phyloP scores from a whole-genome alignment of 2,329 filamentous ascomycete species.

The Fusarium stilboides region DNA sequence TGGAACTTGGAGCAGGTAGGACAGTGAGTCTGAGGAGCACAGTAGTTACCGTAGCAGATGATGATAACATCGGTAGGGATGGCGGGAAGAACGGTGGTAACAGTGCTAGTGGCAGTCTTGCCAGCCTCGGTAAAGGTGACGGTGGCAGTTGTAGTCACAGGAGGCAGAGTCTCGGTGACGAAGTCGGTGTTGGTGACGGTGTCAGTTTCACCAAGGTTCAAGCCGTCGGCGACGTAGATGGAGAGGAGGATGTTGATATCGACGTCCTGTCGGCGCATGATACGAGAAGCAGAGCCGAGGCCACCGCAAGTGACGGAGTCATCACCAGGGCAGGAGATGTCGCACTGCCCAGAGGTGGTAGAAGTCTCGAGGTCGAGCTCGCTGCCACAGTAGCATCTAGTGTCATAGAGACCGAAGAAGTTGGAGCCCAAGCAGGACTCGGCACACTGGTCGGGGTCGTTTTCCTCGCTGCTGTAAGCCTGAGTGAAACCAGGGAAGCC shows the following conservation, averaged over 20 bases:
- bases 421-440: slow-evolving; percentile 41
- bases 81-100: slow-evolving; percentile 43
- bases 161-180: slow-evolving; percentile 45
- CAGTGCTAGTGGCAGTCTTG: slow-evolving; percentile 43
- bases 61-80: slow-evolving; percentile 45
- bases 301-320: slow-evolving; percentile 47
- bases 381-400: slow-evolving; percentile 52
- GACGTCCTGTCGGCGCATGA: slow-evolving; percentile 38
- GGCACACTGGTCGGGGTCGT: slow-evolving; percentile 44
- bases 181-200: slow-evolving; percentile 34
- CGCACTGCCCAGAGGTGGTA: slow-evolving; percentile 39
- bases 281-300: slow-evolving; percentile 14
- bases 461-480: slow-evolving; percentile 13
- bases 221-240: slow-evolving; percentile 33
- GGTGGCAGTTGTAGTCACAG: slow-evolving; percentile 43
- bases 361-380: slow-evolving; percentile 22
- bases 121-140: slow-evolving; percentile 49
- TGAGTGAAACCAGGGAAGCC: slow-evolving; percentile 49
- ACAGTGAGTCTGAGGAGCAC: slow-evolving; percentile 49
- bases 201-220: slow-evolving; percentile 26
- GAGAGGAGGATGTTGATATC: slow-evolving; percentile 43
- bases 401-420: slow-evolving; percentile 45
- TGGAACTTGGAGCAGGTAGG: slow-evolving; percentile 43
- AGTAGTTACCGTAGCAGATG: slow-evolving; percentile 51
- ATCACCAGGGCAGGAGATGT: slow-evolving; percentile 51